phyloP scores from a whole-genome alignment of 2,329 filamentous ascomycete species.

The Fusarium neocosmosporiellum region DNA sequence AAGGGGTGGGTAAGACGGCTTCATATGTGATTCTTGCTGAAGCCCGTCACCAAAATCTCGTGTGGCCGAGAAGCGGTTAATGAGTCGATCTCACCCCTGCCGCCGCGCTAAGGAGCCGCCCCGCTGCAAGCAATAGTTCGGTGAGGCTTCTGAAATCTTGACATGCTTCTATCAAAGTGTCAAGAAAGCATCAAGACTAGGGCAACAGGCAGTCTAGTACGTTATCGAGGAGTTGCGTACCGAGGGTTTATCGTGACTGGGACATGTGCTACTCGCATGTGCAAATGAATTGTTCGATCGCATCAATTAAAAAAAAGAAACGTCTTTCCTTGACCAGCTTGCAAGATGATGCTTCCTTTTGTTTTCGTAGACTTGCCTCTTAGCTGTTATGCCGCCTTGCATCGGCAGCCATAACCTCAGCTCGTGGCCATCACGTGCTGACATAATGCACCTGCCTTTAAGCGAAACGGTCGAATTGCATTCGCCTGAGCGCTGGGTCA shows the following conservation, averaged over 20 bases:
- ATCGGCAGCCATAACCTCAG: neutral
- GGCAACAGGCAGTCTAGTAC: slow-evolving; percentile 28
- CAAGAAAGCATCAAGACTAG: slow-evolving; percentile 17
- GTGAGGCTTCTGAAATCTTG: neutral
- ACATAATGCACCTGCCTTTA: slow-evolving; percentile 2
- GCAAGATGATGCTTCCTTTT: neutral
- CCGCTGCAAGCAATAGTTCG: slow-evolving; percentile 1
- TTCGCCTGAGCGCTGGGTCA: slow-evolving; percentile 23
- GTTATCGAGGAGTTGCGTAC: slow-evolving; percentile 34
- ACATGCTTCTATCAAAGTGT: slow-evolving; percentile 35
- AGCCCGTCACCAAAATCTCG: neutral
- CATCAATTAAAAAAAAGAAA: neutral
- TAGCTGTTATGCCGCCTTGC: neutral
- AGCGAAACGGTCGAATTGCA: slow-evolving; percentile 2
- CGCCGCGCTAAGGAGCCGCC: neutral
- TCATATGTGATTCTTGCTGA: neutral
- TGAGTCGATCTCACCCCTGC: neutral
- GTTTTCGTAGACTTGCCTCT: neutral
- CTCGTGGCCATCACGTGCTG: neutral
- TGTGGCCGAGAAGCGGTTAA: too few relatives aligned
- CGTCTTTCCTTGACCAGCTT: neutral
- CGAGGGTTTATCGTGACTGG: slow-evolving; percentile 9
- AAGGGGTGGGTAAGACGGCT: neutral
- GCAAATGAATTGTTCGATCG: neutral
- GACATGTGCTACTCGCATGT: neutral